A percentile compares a stretch with the other conserved stretches of the same genome.
phyloP scores from a whole-genome alignment of 495 filamentous ascomycete species.

The Penicillium riverlandense region DNA sequence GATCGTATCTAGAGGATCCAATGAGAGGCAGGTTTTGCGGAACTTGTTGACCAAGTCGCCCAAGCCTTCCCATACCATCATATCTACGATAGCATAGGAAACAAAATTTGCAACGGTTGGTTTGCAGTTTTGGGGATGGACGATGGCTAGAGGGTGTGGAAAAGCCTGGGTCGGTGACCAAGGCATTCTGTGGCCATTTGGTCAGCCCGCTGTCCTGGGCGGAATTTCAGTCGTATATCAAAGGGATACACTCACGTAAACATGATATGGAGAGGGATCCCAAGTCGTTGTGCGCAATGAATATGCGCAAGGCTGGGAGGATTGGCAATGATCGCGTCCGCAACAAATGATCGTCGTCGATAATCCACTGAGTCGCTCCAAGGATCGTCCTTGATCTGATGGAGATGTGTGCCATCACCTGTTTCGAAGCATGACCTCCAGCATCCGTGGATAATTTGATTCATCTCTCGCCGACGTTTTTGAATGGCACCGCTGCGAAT shows the following conservation, averaged over 20 bases:
- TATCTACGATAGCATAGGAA: slow-evolving; percentile 69
- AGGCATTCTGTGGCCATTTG: slow-evolving; percentile 44
- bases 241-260: slow-evolving; percentile 53
- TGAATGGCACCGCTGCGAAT: slow-evolving; percentile 63
- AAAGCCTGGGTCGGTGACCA: slow-evolving; percentile 49
- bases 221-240: too few species aligned
- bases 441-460: slow-evolving; percentile 64
- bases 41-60: slow-evolving; percentile 73
- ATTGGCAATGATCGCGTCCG: slow-evolving; percentile 80
- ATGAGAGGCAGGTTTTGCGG: slow-evolving; percentile 53
- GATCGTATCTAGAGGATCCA: slow-evolving; percentile 59
- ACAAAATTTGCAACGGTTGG: slow-evolving; percentile 61
- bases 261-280: slow-evolving; percentile 75
- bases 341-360: slow-evolving; percentile 58
- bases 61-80: slow-evolving; percentile 78
- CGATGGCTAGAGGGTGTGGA: slow-evolving; percentile 50
- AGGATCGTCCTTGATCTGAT: slow-evolving; percentile 40
- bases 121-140: slow-evolving; percentile 44
- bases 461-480: slow-evolving; percentile 58
- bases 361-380: slow-evolving; percentile 20
- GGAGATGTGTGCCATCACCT: slow-evolving; percentile 43
- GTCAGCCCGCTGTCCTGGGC: too few species aligned
- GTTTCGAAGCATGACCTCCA: slow-evolving; percentile 70
- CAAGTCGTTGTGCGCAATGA: slow-evolving; percentile 72
- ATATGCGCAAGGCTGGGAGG: slow-evolving; percentile 78